phyloP scores from a whole-genome alignment of 2,329 filamentous ascomycete genomes.

The Metarhizium guizhouense region DNA sequence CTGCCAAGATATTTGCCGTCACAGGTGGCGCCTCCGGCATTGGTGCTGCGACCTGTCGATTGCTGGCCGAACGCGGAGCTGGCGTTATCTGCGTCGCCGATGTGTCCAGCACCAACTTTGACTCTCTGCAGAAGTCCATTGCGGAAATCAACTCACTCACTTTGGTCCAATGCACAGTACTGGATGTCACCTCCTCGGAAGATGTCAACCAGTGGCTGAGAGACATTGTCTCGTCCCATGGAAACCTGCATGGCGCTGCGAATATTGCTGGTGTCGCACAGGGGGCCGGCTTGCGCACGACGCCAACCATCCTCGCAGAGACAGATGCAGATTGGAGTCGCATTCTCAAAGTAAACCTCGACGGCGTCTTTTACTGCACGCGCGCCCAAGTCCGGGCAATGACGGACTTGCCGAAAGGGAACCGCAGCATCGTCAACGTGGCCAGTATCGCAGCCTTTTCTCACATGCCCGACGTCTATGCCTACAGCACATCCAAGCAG shows the following conservation, averaged over 20 bases:
- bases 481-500: slow-evolving; percentile 1
- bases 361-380: slow-evolving; percentile 1
- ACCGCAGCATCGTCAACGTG: slow-evolving; percentile 4
- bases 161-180: too few relatives aligned
- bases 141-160: too few relatives aligned
- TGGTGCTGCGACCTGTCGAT: slow-evolving; percentile 2
- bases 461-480: slow-evolving; percentile 3
- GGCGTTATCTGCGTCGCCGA: not conserved
- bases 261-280: slow-evolving; percentile 2
- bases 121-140: too few relatives aligned
- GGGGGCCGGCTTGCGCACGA: not conserved
- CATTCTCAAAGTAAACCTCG: not conserved
- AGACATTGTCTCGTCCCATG: not conserved
- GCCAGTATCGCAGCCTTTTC: slow-evolving; percentile 2
- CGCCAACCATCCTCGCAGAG: not conserved
- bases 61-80: slow-evolving; percentile 1
- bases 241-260: slow-evolving; percentile 1
- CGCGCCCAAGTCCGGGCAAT: slow-evolving; percentile 1
- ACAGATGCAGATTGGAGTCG: not conserved
- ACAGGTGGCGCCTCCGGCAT: slow-evolving; percentile 3
- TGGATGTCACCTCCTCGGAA: too few relatives aligned
- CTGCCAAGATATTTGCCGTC: not conserved
- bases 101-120: too few relatives aligned
- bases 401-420: not conserved
- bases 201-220: too few relatives aligned